phyloP scores from a whole-genome alignment of 208 protist genomes.

The Plasmodiophora brassicae region DNA sequence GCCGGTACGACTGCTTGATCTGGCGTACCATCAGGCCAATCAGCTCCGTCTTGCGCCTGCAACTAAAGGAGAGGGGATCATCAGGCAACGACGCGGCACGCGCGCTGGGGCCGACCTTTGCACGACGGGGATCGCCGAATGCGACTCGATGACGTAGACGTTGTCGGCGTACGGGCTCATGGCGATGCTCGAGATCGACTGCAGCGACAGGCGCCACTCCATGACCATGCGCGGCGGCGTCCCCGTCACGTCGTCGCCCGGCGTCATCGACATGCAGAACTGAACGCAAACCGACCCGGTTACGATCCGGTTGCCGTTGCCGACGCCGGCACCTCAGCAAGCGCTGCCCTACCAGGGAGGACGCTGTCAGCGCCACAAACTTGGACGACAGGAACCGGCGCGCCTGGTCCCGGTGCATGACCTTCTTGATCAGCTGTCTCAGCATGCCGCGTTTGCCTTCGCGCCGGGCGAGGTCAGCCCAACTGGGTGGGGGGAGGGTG shows the following conservation, averaged over 20 bases:
- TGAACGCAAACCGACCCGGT: not conserved
- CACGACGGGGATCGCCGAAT: not conserved
- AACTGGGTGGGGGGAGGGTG: too few relatives aligned
- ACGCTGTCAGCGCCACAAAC: not conserved
- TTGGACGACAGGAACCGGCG: not conserved
- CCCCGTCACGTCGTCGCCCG: not conserved
- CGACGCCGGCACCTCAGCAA: not conserved
- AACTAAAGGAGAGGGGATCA: not conserved
- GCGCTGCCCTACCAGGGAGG: not conserved
- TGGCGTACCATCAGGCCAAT: not conserved
- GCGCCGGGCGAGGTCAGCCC: too few relatives aligned
- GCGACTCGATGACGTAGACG: slow-evolving; percentile 11
- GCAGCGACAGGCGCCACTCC: not conserved
- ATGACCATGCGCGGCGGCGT: not conserved
- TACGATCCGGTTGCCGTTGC: not conserved
- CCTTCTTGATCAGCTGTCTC: not conserved
- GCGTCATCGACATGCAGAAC: not conserved
- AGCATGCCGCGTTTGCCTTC: not conserved
- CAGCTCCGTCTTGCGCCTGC: not conserved
- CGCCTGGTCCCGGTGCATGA: not conserved
- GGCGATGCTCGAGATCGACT: not conserved
- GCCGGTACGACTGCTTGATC: not conserved
- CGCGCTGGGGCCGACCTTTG: not conserved
- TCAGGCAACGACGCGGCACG: not conserved
- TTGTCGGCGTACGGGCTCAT: slow-evolving; percentile 17